Percentiles rank a stretch among this genome's conserved stretches.
Evolutionary conservation across 306 rosid species (phyloP).

Genomic region (Mucuna pruriens): DNA sequence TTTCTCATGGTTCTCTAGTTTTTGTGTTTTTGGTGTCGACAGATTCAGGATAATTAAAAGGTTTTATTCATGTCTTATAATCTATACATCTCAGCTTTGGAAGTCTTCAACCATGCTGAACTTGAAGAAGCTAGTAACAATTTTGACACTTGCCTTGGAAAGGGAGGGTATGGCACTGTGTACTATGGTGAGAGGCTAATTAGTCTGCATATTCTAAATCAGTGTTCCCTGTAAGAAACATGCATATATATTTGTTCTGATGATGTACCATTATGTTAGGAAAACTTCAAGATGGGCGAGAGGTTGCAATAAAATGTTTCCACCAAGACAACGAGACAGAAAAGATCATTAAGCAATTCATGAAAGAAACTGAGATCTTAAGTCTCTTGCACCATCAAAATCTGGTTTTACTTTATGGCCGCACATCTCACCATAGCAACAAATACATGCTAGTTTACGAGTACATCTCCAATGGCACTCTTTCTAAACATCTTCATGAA

Average conservation of each 20-base stretch:
- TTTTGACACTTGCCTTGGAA: slow-evolving; percentile 50
- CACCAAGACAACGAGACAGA: slow-evolving; percentile 41
- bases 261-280: slow-evolving; percentile 39
- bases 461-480: slow-evolving; percentile 63
- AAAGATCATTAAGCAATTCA: slow-evolving; percentile 62
- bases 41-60: neutral
- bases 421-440: slow-evolving; percentile 48
- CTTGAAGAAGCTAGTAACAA: slow-evolving; percentile 51
- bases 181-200: slow-evolving; percentile 54
- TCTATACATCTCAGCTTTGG: slow-evolving; percentile 26
- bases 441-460: slow-evolving; percentile 68
- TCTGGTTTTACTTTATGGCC: slow-evolving; percentile 66
- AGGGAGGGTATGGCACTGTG: slow-evolving; percentile 68
- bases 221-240: neutral
- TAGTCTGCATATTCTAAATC: neutral
- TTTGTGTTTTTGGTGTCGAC: neutral
- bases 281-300: slow-evolving; percentile 59
- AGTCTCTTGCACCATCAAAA: slow-evolving; percentile 54
- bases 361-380: slow-evolving; percentile 58
- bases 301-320: slow-evolving; percentile 65
- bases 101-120: slow-evolving; percentile 28
- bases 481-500: slow-evolving; percentile 60
- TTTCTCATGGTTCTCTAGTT: neutral
- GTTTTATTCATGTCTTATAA: neutral
- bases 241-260: neutral